Evolutionary conservation across 108 stramenopile genomes (phyloP).

Genomic region (Asterionellopsis glacialis): DNA sequence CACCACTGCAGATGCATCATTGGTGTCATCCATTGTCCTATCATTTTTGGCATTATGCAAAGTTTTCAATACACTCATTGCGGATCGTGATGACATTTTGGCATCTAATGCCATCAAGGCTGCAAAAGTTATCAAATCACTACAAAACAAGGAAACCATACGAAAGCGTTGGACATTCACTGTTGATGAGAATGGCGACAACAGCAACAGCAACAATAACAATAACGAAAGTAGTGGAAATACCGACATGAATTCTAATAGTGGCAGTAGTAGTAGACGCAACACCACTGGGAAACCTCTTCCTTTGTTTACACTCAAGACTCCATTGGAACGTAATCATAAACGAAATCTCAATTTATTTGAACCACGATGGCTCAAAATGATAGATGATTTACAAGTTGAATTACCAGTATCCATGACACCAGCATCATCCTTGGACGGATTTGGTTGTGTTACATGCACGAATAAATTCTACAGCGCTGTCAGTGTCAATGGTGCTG

Average conservation of each 20-base stretch:
- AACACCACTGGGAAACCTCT: conserved; percentile 3
- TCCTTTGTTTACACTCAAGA: conserved; percentile 49
- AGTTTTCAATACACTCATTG: conserved; percentile 46
- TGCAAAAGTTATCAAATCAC: conserved; percentile 17
- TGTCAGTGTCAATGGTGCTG: conserved; percentile 25
- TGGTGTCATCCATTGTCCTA: conserved; percentile 16
- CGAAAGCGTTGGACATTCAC: conserved; percentile 45
- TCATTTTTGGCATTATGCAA: conserved; percentile 38
- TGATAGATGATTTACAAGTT: conserved; percentile 34
- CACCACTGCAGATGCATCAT: conserved; percentile 12
- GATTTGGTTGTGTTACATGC: conserved; percentile 45
- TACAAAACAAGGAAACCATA: conserved; percentile 31
- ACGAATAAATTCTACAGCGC: conserved; percentile 59
- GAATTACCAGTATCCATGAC: background rate
- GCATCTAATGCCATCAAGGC: conserved; percentile 29
- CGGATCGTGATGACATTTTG: conserved; percentile 36
- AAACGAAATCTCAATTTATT: conserved; percentile 42
- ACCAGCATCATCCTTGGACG: background rate
- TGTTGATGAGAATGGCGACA: conserved; percentile 3
- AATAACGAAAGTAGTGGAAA: no score
- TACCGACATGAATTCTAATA: no score
- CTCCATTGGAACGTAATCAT: conserved; percentile 23
- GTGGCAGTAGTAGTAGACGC: no score
- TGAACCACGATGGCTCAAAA: conserved; percentile 59
- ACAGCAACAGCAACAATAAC: no score